Evolutionary conservation across 371 early-diverging fungal species (phyloP).

Genomic region (Mortierella sp.): DNA sequence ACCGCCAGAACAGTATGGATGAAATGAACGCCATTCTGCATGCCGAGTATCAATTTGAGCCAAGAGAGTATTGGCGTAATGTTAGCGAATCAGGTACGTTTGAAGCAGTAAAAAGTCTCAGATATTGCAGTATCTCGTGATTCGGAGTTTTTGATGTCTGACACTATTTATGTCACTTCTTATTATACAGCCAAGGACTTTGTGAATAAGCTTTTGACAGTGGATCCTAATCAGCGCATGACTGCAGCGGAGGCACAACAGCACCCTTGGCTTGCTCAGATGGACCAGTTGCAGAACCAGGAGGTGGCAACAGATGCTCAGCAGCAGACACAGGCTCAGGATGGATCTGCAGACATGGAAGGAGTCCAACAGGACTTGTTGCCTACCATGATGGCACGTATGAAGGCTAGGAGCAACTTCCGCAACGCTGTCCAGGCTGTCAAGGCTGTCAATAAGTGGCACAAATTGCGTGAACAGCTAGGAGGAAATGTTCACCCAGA

Average conservation of each 20-base stretch:
- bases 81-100: slow-evolving; percentile 52
- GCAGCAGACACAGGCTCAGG: background rate
- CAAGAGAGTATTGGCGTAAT: slow-evolving; percentile 81
- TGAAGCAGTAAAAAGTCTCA: background rate
- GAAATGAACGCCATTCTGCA: slow-evolving; percentile 80
- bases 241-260: slow-evolving; percentile 81
- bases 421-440: slow-evolving; percentile 34
- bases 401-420: slow-evolving; percentile 32
- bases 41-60: slow-evolving; percentile 82
- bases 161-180: background rate
- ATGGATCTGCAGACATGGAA: slow-evolving; percentile 31
- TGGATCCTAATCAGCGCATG: slow-evolving; percentile 76
- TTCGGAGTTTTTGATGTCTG: background rate
- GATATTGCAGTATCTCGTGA: background rate
- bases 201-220: slow-evolving; percentile 77
- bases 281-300: slow-evolving; percentile 4
- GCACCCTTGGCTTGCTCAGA: slow-evolving; percentile 76
- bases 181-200: slow-evolving; percentile 81
- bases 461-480: slow-evolving; percentile 5
- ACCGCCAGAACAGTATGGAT: slow-evolving; percentile 70
- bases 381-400: slow-evolving; percentile 41
- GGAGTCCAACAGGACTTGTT: slow-evolving; percentile 30
- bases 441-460: slow-evolving; percentile 27
- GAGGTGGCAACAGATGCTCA: background rate
- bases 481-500: slow-evolving; percentile 16